Conservation (phyloP, 306 rosid species). For the Cicer cuneatum region DNA sequence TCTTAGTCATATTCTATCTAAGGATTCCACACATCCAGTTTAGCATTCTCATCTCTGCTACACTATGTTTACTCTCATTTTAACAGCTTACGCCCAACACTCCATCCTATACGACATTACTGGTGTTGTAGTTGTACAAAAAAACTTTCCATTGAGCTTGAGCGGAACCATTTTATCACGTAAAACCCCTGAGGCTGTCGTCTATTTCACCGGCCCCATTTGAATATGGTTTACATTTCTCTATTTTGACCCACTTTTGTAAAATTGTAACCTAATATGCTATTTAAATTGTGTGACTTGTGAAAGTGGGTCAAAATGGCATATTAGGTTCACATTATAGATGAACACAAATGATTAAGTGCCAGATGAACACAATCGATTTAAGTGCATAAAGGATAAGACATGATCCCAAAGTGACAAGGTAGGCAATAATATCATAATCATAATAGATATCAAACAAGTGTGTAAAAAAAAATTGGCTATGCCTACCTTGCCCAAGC, state of each 20-base stretch:
- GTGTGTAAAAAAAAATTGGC: conserved; percentile 1
- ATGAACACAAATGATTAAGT: conserved; percentile 15
- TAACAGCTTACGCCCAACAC: background rate
- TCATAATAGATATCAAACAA: conserved; percentile 26
- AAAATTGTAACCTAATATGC: background rate
- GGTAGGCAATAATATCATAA: conserved; percentile 28
- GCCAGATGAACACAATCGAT: conserved; percentile 9
- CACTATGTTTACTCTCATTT: background rate
- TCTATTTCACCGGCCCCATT: background rate
- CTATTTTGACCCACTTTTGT: background rate
- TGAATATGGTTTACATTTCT: background rate
- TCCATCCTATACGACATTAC: background rate
- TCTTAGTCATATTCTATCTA: background rate
- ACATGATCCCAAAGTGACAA: conserved; percentile 7
- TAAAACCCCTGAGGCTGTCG: background rate
- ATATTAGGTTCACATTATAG: conserved; percentile 12
- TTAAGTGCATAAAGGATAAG: conserved; percentile 25
- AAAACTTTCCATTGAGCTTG: background rate
- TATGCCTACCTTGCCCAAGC: conserved; percentile 84
- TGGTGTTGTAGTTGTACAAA: background rate
- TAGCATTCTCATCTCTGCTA: conserved; percentile 5
- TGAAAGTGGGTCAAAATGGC: conserved; percentile 9
- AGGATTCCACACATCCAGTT: background rate
- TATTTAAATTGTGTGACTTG: conserved; percentile 2
- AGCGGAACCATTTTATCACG: background rate